A percentile compares a stretch with the other conserved stretches of the same genome.
Conservation (phyloP, 2,329 filamentous ascomycete species). For the Scytalidium sp. region DNA sequence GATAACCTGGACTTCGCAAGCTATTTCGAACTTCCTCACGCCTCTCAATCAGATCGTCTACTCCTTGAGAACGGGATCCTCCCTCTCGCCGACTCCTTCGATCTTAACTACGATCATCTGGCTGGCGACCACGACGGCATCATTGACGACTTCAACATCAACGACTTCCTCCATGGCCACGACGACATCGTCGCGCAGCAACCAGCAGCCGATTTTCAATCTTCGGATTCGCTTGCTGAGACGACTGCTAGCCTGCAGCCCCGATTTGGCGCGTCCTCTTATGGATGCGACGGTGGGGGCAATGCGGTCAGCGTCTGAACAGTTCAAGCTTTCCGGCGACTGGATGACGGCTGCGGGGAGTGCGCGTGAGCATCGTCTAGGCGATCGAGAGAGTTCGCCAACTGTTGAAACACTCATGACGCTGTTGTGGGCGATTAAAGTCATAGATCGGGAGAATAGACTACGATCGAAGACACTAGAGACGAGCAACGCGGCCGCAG, state of each 20-base stretch:
- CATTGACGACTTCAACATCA: conserved; percentile 49
- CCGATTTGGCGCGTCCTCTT: conserved; percentile 69
- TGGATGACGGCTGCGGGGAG: conserved; percentile 25
- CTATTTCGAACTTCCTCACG: conserved; percentile 67
- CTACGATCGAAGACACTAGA: conserved; percentile 20
- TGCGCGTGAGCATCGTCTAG: conserved; percentile 18
- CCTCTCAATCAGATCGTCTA: conserved; percentile 70
- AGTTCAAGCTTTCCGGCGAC: conserved; percentile 22
- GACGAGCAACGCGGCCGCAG: conserved; percentile 15
- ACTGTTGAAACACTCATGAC: conserved; percentile 28
- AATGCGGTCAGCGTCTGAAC: conserved; percentile 68
- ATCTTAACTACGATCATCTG: conserved; percentile 66
- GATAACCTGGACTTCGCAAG: conserved; percentile 65
- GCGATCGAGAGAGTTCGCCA: conserved; percentile 15
- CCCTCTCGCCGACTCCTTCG: conserved; percentile 66
- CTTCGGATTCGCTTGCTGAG: conserved; percentile 32
- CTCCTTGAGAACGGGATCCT: conserved; percentile 74
- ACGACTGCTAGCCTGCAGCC: conserved; percentile 68
- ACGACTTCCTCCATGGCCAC: conserved; percentile 47
- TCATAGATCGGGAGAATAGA: conserved; percentile 22
- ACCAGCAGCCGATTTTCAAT: conserved; percentile 28
- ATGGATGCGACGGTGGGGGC: conserved; percentile 71
- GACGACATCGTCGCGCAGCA: conserved; percentile 32
- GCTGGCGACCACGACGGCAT: conserved; percentile 57
- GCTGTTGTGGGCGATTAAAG: conserved; percentile 27